Conservation (phyloP, 345 rosid genomes). For the Lagerstroemia speciosa region DNA sequence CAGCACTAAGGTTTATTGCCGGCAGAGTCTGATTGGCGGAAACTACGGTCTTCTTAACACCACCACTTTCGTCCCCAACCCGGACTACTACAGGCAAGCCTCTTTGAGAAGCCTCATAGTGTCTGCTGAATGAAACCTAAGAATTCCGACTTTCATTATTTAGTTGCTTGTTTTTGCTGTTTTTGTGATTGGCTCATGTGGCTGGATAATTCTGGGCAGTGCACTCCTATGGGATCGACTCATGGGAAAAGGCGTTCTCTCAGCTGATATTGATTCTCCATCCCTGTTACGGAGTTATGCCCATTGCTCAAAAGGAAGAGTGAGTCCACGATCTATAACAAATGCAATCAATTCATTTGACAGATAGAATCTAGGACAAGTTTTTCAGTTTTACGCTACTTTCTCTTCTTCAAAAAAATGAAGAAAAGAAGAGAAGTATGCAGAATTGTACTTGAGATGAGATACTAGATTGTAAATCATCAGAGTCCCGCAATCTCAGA, state of each 20-base stretch:
- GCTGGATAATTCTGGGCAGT: constrained; percentile 23
- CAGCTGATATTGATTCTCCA: constrained; percentile 36
- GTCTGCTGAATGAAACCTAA: not conserved
- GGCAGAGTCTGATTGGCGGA: constrained; percentile 94
- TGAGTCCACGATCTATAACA: constrained; percentile 23
- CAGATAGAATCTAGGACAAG: not conserved
- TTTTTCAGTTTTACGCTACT: not conserved
- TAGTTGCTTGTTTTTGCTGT: not conserved
- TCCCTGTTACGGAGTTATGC: constrained; percentile 67
- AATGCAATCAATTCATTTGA: not conserved
- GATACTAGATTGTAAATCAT: not conserved
- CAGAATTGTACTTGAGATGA: not conserved
- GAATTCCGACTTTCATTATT: not conserved
- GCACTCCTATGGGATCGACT: constrained; percentile 96
- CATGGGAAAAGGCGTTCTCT: constrained; percentile 86
- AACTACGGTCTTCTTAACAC: constrained; percentile 78
- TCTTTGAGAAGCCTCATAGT: not conserved
- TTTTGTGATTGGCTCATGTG: not conserved
- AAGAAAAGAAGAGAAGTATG: not conserved
- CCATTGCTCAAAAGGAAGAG: constrained; percentile 94
- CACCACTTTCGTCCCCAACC: constrained; percentile 64
- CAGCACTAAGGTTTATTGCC: constrained; percentile 88
- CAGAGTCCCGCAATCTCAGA: not conserved
- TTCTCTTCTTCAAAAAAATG: not conserved
- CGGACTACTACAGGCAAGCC: constrained; percentile 94